Conservation (phyloP, 768 basidiomycete genomes). For the Pleurotus tuoliensis region DNA sequence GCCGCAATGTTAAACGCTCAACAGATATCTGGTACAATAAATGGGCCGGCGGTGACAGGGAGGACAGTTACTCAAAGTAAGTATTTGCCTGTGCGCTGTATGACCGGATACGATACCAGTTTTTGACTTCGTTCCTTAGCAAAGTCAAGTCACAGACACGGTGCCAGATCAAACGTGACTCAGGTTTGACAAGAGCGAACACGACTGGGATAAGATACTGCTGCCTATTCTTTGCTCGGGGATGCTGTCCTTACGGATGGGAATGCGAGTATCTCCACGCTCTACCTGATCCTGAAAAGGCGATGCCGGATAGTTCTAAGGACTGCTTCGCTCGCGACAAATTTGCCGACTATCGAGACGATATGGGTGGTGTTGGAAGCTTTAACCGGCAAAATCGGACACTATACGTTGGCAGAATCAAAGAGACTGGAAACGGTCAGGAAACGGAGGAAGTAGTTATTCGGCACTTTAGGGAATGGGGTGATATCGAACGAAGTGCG, state of each 20-base stretch:
- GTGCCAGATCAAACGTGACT: conserved; percentile 83
- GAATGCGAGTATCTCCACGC: conserved; percentile 96
- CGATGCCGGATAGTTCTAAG: conserved; percentile 86
- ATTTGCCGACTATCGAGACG: conserved; percentile 95
- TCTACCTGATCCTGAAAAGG: conserved; percentile 66
- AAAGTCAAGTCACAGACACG: conserved; percentile 94
- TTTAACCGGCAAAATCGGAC: conserved; percentile 94
- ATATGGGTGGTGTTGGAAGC: conserved; percentile 99
- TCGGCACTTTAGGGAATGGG: conserved; percentile 95
- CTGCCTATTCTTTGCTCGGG: conserved; percentile 93
- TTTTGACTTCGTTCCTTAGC: conserved; percentile 33
- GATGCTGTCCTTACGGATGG: conserved; percentile 97
- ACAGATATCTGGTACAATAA: conserved; percentile 98
- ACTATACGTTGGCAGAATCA: conserved; percentile 90
- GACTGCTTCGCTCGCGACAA: conserved; percentile 98
- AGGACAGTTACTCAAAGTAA: conserved; percentile 94
- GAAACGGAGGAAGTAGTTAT: conserved; percentile 91
- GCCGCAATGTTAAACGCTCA: conserved; percentile 5
- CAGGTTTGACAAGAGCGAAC: conserved; percentile 93
- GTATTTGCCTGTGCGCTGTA: conserved; percentile 19
- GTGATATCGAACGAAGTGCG: conserved; percentile 87
- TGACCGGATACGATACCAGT: neutral
- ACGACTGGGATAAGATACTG: conserved; percentile 89
- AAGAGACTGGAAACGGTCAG: conserved; percentile 81
- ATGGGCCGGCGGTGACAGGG: conserved; percentile 99